phyloP scores from a whole-genome alignment of 2,329 filamentous ascomycete genomes.

The Huntiella decipiens region DNA sequence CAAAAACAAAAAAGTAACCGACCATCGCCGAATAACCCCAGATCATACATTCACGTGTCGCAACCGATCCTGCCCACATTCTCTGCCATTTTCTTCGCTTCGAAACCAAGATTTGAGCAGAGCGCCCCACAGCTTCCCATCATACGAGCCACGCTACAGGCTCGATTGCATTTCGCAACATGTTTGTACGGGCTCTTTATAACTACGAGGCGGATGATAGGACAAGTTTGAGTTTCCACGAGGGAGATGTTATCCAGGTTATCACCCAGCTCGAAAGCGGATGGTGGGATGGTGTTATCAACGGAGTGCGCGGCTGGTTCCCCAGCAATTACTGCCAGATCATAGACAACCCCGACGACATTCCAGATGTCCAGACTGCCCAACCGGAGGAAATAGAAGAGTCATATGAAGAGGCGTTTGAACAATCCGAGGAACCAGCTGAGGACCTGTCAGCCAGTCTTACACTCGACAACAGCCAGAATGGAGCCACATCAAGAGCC shows the following conservation, averaged over 20 bases:
- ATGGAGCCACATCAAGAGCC: slow-evolving; percentile 56
- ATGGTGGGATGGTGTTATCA: slow-evolving; percentile 99
- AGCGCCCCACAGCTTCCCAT: slow-evolving; percentile 4
- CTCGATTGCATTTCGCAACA: slow-evolving; percentile 42
- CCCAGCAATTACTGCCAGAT: slow-evolving; percentile 96
- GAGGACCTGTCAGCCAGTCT: slow-evolving; percentile 41
- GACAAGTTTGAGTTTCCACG: slow-evolving; percentile 88
- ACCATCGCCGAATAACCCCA: neutral
- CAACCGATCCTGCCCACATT: no score
- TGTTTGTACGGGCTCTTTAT: slow-evolving; percentile 92
- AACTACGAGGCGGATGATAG: slow-evolving; percentile 96
- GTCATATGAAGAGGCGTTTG: neutral
- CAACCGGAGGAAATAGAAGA: slow-evolving; percentile 5
- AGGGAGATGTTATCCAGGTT: slow-evolving; percentile 95
- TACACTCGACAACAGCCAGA: slow-evolving; percentile 48
- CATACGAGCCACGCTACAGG: slow-evolving; percentile 44
- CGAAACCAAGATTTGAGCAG: slow-evolving; percentile 1
- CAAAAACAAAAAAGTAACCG: neutral
- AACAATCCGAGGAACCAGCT: slow-evolving; percentile 36
- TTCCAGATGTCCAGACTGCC: slow-evolving; percentile 33
- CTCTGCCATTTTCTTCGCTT: neutral
- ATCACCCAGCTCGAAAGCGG: slow-evolving; percentile 95
- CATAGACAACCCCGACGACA: slow-evolving; percentile 57
- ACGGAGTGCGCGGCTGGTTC: slow-evolving; percentile 94
- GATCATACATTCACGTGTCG: neutral